phyloP scores from a whole-genome alignment of 371 early-diverging fungal genomes.

The Rhizopus delemar region DNA sequence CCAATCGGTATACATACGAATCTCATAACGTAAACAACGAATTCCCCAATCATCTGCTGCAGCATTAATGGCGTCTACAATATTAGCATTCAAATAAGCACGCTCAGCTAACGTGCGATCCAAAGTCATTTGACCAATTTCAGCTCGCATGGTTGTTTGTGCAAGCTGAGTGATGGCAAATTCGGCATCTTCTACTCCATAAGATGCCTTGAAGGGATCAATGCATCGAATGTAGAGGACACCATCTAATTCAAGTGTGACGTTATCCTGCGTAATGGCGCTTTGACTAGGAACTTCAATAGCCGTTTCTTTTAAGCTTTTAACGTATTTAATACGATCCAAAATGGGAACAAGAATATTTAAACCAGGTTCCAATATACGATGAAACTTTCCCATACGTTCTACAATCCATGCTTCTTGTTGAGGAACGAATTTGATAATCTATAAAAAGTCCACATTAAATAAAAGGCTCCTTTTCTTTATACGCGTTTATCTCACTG shows the following conservation, averaged over 20 bases:
- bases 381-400: constrained; percentile 83
- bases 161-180: constrained; percentile 96
- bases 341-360: constrained; percentile 86
- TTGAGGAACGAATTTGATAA: constrained; percentile 96
- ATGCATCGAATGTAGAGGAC: constrained; percentile 92
- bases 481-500: constrained; percentile 29
- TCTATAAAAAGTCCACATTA: constrained; percentile 32
- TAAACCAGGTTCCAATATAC: constrained; percentile 90
- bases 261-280: constrained; percentile 96
- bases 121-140: constrained; percentile 97
- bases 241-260: constrained; percentile 94
- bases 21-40: constrained; percentile 90
- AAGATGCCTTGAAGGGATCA: constrained; percentile 96
- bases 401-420: constrained; percentile 96
- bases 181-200: constrained; percentile 94
- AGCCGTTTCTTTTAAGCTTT: constrained; percentile 93
- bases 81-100: constrained; percentile 87
- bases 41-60: constrained; percentile 97
- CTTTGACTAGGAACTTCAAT: constrained; percentile 93
- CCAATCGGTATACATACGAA: constrained; percentile 49
- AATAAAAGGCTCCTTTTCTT: not conserved
- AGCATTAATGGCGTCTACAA: constrained; percentile 92
- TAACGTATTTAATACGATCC: constrained; percentile 90
- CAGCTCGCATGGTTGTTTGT: constrained; percentile 98
- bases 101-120: constrained; percentile 96